Conservation (phyloP, 768 basidiomycete species). For the Megacollybia marginata region DNA sequence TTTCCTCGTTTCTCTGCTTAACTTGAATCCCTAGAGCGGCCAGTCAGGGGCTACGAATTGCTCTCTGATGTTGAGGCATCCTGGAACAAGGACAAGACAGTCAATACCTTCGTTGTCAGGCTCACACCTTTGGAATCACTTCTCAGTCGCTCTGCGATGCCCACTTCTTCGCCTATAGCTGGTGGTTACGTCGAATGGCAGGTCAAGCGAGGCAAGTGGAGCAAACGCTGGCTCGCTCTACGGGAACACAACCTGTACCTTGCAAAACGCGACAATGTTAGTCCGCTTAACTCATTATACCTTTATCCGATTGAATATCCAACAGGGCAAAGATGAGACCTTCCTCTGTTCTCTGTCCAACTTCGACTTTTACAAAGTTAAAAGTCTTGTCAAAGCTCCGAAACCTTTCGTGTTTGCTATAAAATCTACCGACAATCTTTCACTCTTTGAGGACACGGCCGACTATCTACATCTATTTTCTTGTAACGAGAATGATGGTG, state of each 20-base stretch:
- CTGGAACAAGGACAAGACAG: slow-evolving; percentile 80
- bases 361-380: slow-evolving; percentile 83
- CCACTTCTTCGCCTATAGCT: slow-evolving; percentile 37
- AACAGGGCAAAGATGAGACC: slow-evolving; percentile 77
- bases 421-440: slow-evolving; percentile 82
- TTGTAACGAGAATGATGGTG: slow-evolving; percentile 66
- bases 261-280: slow-evolving; percentile 83
- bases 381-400: slow-evolving; percentile 71
- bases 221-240: slow-evolving; percentile 82
- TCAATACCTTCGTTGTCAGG: slow-evolving; percentile 78
- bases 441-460: slow-evolving; percentile 78
- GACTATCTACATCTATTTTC: slow-evolving; percentile 89
- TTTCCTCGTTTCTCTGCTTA: background rate
- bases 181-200: slow-evolving; percentile 81
- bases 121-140: slow-evolving; percentile 56
- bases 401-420: slow-evolving; percentile 81
- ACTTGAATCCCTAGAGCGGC: slow-evolving; percentile 58
- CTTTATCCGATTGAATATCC: slow-evolving; percentile 3
- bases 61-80: slow-evolving; percentile 71
- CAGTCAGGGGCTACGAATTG: slow-evolving; percentile 83
- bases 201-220: slow-evolving; percentile 91
- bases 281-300: slow-evolving; percentile 13
- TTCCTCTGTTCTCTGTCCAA: slow-evolving; percentile 80
- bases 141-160: slow-evolving; percentile 47
- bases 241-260: slow-evolving; percentile 82